Conservation (phyloP, 768 basidiomycete species). For the Royoungia palumana region DNA sequence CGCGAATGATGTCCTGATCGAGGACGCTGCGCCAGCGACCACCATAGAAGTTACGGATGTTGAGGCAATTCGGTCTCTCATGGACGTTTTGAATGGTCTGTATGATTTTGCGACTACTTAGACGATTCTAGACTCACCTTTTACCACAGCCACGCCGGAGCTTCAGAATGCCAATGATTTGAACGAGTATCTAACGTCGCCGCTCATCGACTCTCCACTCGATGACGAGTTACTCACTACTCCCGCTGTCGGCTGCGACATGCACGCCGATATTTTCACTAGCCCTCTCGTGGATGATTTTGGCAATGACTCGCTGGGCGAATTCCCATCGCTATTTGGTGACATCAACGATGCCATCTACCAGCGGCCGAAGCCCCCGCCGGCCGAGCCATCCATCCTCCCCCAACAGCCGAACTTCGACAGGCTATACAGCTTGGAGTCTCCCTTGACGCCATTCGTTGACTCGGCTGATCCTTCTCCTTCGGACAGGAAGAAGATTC, state of each 20-base stretch:
- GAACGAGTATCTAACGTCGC: conserved; percentile 46
- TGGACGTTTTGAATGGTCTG: conserved; percentile 40
- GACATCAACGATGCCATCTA: conserved; percentile 19
- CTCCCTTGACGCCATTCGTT: conserved; percentile 50
- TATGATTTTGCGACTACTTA: not conserved
- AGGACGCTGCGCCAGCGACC: conserved; percentile 27
- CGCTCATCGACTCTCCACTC: conserved; percentile 45
- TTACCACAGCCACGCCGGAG: conserved; percentile 35
- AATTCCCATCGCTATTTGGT: conserved; percentile 33
- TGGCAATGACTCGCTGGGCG: conserved; percentile 27
- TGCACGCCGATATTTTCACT: conserved; percentile 39
- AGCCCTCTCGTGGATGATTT: conserved; percentile 40
- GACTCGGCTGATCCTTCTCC: conserved; percentile 35
- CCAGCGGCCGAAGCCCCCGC: conserved; percentile 12
- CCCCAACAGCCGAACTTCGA: conserved; percentile 30
- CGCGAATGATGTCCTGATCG: conserved; percentile 30
- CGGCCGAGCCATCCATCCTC: conserved; percentile 4
- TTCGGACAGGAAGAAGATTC: conserved; percentile 15
- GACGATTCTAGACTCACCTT: not conserved
- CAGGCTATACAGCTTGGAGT: conserved; percentile 42
- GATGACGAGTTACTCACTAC: conserved; percentile 45
- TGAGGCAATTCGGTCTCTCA: conserved; percentile 36
- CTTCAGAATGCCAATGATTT: conserved; percentile 36
- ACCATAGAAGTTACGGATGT: conserved; percentile 20
- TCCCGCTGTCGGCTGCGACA: conserved; percentile 38